Conservation (phyloP, 2,329 filamentous ascomycete species). For the Bretziella fagacearum region DNA sequence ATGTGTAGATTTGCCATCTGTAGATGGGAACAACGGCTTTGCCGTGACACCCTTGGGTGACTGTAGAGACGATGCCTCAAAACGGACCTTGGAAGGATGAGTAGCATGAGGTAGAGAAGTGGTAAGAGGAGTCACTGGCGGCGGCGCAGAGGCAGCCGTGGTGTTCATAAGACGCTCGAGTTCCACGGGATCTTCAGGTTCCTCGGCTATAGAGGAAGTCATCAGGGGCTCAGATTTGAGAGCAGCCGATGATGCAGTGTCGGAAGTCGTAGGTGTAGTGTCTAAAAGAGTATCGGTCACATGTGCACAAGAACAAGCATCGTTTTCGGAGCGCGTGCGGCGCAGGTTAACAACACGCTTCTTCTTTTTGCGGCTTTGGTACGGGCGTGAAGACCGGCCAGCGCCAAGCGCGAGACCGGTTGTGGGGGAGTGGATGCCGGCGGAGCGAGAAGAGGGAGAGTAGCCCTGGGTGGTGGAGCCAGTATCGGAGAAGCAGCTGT, state of each 20-base stretch:
- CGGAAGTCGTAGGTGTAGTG: constrained; percentile 30
- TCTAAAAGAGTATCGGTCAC: constrained; percentile 33
- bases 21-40: constrained; percentile 20
- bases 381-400: constrained; percentile 39
- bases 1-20: neutral
- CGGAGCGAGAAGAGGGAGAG: constrained; percentile 37
- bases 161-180: constrained; percentile 13
- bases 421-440: constrained; percentile 19
- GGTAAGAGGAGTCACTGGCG: neutral
- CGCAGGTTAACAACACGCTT: constrained; percentile 67
- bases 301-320: constrained; percentile 26
- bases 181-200: constrained; percentile 32
- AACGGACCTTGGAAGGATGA: constrained; percentile 10
- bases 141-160: neutral
- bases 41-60: constrained; percentile 10
- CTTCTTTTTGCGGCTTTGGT: constrained; percentile 60
- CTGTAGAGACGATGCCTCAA: neutral
- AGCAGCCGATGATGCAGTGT: constrained; percentile 19
- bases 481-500: constrained; percentile 52
- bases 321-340: constrained; percentile 35
- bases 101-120: neutral
- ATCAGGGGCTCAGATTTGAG: constrained; percentile 46
- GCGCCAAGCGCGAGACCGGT: constrained; percentile 47
- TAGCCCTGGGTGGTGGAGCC: constrained; percentile 47
- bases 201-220: constrained; percentile 40